These are phyloP conservation scores for Moesziomyces antarcticus DNA, from an alignment of 1,284 basidiomycete genomes.

Conservation along the genomic window DNA sequence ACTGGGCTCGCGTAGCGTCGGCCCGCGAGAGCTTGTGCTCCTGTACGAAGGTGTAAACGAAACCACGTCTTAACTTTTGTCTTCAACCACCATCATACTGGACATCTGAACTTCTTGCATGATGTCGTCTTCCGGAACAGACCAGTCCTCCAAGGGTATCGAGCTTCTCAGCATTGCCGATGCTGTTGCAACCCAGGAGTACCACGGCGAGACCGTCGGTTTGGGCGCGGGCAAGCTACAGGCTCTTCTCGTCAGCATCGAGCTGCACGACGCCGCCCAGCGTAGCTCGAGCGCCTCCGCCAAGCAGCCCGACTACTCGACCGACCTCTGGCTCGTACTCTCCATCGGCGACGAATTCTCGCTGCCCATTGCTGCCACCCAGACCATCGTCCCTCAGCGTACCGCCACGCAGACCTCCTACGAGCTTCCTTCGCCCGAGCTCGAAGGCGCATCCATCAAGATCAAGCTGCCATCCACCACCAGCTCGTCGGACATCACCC, in stretches of 20 bases:
- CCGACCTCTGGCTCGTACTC: constrained; percentile 54
- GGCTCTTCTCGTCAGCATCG: constrained; percentile 46
- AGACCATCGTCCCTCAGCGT: constrained; percentile 42
- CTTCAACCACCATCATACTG: not conserved
- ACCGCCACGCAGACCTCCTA: constrained; percentile 23
- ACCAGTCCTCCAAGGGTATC: constrained; percentile 34
- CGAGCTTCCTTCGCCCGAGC: constrained; percentile 45
- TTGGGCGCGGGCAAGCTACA: constrained; percentile 41
- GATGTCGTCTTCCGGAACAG: constrained; percentile 10
- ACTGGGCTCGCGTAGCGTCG: too few relatives aligned
- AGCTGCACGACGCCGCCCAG: constrained; percentile 21
- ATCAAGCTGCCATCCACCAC: constrained; percentile 29
- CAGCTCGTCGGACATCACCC: constrained; percentile 11
- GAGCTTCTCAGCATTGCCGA: constrained; percentile 38
- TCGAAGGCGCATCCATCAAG: constrained; percentile 50
- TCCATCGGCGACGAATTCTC: constrained; percentile 47
- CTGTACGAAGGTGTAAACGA: too few relatives aligned
- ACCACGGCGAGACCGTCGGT: constrained; percentile 42
- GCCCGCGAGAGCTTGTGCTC: too few relatives aligned
- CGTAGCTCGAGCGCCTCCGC: not conserved
- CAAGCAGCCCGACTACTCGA: constrained; percentile 28
- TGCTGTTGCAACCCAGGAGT: constrained; percentile 45
- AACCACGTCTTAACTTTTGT: too few relatives aligned
- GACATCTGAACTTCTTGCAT: not conserved
- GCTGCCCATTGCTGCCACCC: constrained; percentile 42